Evolutionary conservation across 2,329 filamentous ascomycete species (phyloP), one percentile per base, ranked within the genome.

Genomic region (Emydomyces testavorans): DNA sequence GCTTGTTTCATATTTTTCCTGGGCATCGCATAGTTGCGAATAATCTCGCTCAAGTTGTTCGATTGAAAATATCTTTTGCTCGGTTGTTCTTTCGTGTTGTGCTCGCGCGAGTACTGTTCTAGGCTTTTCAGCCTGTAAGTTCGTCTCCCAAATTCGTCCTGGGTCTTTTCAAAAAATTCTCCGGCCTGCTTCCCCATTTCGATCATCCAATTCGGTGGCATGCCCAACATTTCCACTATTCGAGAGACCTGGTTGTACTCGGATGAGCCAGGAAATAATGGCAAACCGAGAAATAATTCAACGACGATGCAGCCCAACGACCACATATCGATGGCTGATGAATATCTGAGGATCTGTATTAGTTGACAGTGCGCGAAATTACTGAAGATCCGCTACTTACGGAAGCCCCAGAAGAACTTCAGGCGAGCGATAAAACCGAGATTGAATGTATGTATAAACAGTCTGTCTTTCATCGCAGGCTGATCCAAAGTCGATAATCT

Each of bases 21-120:
- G 40, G 92, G 92, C 90, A 98, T 95, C 4, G 92, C 85, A 62
- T 98, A 98, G 48, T 85, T 88, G 63, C 93, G 87, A 70, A 98
- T 96, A 54, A 98, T 98, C 56, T 98, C 92, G 3, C 90, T 90
- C 46, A 98, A 71, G 1, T 88, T 94, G 34, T 80, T 95, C 29
- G 89, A 88, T 58, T 90, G 85, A 70, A 98, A 98, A 66, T 98
- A 98, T 69, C 96, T 96, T 74, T 98, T 98, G 78, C 92, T 98
- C 18, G 92, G 92, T 65, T 96, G 92, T 66, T 98, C 92, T 65
- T 98, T 98, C 29, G 88, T 92, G 50, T 85, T 85, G 63, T 94
- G 92, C 63, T 98, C 92, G 49, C 90, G 76, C 13, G 92, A 90
- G 65, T 96, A 98, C 64, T 95, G 88, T 62, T 98, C 92, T 85